Evolutionary conservation across 75 land plant genomes (phyloP).

Genomic region (Sequoia sempervirens): DNA sequence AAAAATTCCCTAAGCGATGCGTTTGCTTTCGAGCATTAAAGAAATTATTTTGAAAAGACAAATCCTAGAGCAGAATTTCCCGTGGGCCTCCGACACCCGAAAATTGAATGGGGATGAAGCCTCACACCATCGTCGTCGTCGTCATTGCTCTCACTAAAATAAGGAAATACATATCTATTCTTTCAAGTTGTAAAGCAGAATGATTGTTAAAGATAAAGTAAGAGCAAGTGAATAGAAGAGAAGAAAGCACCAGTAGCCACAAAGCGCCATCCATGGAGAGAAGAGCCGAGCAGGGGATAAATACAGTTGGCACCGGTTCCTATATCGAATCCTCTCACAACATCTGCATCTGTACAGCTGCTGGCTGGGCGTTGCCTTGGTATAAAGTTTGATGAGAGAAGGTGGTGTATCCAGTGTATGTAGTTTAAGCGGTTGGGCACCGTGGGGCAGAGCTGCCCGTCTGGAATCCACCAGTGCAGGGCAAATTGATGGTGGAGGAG

Average conservation of each 20-base stretch:
- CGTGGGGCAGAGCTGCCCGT: slow-evolving; percentile 96
- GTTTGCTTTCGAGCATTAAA: not conserved
- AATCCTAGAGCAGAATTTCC: not conserved
- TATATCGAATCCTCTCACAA: slow-evolving; percentile 76
- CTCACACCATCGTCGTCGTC: not conserved
- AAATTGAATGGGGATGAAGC: not conserved
- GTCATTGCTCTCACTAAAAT: too few relatives aligned
- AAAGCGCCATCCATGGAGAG: slow-evolving; percentile 83
- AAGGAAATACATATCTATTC: too few relatives aligned
- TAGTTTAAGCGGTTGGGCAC: slow-evolving; percentile 89
- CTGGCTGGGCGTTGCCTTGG: slow-evolving; percentile 12
- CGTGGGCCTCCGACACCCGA: not conserved
- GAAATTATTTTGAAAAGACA: not conserved
- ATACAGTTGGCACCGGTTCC: slow-evolving; percentile 98
- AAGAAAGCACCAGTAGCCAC: slow-evolving; percentile 69
- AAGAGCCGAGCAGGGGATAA: slow-evolving; percentile 92
- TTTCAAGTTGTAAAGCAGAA: too few relatives aligned
- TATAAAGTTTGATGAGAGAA: slow-evolving; percentile 51
- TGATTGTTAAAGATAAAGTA: too few relatives aligned
- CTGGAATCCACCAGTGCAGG: slow-evolving; percentile 94
- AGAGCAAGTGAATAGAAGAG: not conserved
- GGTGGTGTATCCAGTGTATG: slow-evolving; percentile 93
- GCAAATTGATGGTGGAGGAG: slow-evolving; percentile 73
- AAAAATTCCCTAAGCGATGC: not conserved
- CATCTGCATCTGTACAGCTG: slow-evolving; percentile 2